Evolutionary conservation across 768 basidiomycete genomes (phyloP).

Genomic region (Leucocoprinus leucothites): DNA sequence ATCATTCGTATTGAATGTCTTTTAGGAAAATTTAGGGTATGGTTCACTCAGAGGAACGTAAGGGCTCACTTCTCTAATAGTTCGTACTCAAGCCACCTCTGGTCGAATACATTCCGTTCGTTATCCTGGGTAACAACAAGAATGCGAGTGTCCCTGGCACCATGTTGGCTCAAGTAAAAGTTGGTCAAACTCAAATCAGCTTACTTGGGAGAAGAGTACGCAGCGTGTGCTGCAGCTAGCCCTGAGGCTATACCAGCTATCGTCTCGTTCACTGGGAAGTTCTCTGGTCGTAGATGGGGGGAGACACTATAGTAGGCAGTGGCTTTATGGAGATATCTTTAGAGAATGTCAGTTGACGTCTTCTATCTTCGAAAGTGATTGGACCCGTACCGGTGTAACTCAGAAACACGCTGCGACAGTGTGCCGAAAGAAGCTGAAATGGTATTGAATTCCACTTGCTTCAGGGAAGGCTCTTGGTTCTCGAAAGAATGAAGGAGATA

Average conservation of each 20-base stretch:
- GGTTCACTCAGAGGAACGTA: background rate
- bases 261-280: conserved; percentile 75
- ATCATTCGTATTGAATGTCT: conserved; percentile 76
- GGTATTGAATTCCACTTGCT: conserved; percentile 98
- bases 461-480: conserved; percentile 45
- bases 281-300: conserved; percentile 45
- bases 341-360: background rate
- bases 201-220: conserved; percentile 60
- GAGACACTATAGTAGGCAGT: conserved; percentile 68
- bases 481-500: conserved; percentile 74
- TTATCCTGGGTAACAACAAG: conserved; percentile 87
- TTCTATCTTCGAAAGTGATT: background rate
- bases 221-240: conserved; percentile 74
- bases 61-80: conserved; percentile 66
- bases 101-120: conserved; percentile 95
- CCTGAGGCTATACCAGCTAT: conserved; percentile 69
- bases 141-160: conserved; percentile 41
- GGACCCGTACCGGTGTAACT: conserved; percentile 67
- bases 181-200: conserved; percentile 9
- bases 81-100: conserved; percentile 84
- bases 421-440: conserved; percentile 90
- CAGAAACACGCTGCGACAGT: conserved; percentile 63
- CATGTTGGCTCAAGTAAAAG: background rate
- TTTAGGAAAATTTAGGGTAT: background rate
- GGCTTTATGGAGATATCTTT: conserved; percentile 62